These are phyloP conservation scores for Neotropicomus parvogracilis DNA, from an alignment of 1,284 basidiomycete species.

Conservation along the genomic window DNA sequence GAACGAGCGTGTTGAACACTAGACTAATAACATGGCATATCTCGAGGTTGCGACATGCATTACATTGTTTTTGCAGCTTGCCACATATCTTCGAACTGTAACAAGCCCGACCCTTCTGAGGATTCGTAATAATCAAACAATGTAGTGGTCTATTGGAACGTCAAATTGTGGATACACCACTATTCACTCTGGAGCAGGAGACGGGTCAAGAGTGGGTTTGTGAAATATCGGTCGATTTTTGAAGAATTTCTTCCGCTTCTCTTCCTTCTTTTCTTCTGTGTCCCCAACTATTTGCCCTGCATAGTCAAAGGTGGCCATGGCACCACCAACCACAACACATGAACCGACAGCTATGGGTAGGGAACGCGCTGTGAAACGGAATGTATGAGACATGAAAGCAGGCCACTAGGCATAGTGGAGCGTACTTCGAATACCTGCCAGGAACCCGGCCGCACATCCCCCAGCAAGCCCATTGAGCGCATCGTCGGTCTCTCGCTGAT, in stretches of 20 bases:
- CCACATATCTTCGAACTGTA: constrained; percentile 1
- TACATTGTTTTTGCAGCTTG: constrained; percentile 1
- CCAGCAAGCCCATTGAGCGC: constrained; percentile 82
- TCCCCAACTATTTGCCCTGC: constrained; percentile 61
- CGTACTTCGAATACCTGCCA: constrained; percentile 81
- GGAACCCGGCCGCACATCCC: constrained; percentile 90
- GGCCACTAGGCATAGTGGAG: constrained; percentile 1
- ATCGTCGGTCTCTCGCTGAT: constrained; percentile 79
- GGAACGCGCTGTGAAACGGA: constrained; percentile 61
- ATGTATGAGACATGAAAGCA: constrained; percentile 7
- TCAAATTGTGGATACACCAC: constrained; percentile 6
- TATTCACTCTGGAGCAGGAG: constrained; percentile 23
- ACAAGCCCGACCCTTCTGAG: not conserved
- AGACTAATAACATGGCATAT: not conserved
- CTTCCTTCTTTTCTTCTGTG: constrained; percentile 46
- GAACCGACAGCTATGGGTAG: constrained; percentile 80
- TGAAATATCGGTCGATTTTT: constrained; percentile 44
- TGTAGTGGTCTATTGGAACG: constrained; percentile 17
- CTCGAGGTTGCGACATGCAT: not conserved
- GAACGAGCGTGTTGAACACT: constrained; percentile 12
- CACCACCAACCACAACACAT: constrained; percentile 76
- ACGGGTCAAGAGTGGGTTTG: constrained; percentile 33
- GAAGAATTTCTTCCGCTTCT: constrained; percentile 69
- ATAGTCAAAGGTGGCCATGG: constrained; percentile 83
- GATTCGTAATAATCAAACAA: not conserved